Conservation (phyloP, 148 eudicot species). For the Cornus florida region DNA sequence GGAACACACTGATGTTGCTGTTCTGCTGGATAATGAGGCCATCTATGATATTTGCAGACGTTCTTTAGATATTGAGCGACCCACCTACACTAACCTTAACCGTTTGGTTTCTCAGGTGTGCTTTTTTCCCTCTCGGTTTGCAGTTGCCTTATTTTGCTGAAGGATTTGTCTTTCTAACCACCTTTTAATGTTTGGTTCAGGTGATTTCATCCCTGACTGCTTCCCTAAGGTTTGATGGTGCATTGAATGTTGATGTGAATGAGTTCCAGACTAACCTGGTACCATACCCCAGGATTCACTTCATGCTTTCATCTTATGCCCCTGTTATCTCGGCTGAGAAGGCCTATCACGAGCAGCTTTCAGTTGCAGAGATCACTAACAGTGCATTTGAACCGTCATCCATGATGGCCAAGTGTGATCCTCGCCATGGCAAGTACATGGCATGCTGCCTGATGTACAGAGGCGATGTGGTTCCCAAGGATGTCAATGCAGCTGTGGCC, state of each 20-base stretch:
- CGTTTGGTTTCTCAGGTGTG: slow-evolving; percentile 31
- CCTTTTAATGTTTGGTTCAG: not conserved
- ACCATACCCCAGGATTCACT: slow-evolving; percentile 30
- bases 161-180: not conserved
- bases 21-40: slow-evolving; percentile 30
- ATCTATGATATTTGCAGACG: slow-evolving; percentile 29
- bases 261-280: slow-evolving; percentile 34
- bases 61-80: slow-evolving; percentile 30
- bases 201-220: slow-evolving; percentile 36
- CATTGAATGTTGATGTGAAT: slow-evolving; percentile 29
- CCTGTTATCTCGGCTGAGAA: slow-evolving; percentile 35
- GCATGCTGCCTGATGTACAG: slow-evolving; percentile 34
- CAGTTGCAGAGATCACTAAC: slow-evolving; percentile 30
- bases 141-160: not conserved
- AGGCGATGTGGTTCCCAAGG: slow-evolving; percentile 34
- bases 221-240: slow-evolving; percentile 30
- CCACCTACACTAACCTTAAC: slow-evolving; percentile 34
- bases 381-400: slow-evolving; percentile 26
- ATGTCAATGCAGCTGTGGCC: slow-evolving; percentile 27
- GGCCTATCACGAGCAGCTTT: slow-evolving; percentile 26
- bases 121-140: not conserved
- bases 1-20: slow-evolving; percentile 34
- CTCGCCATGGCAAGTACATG: slow-evolving; percentile 30
- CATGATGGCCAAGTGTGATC: slow-evolving; percentile 31
- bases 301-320: slow-evolving; percentile 37